These are phyloP conservation scores for Sarocladiaceae sp. DNA, from an alignment of 2,329 filamentous ascomycete genomes.

Conservation along the genomic window DNA sequence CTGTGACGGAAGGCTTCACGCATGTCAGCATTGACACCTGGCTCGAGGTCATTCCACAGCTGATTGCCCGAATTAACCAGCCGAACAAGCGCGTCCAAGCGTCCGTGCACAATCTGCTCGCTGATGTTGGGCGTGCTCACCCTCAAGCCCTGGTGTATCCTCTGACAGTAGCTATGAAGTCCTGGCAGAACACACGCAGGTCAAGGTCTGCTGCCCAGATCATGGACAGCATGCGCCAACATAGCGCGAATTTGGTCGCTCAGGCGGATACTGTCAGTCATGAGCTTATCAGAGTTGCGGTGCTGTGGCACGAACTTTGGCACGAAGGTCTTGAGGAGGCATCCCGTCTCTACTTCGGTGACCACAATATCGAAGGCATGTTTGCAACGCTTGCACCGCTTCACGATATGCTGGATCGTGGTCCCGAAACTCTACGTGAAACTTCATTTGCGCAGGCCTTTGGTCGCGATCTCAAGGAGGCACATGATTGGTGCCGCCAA, in stretches of 20 bases:
- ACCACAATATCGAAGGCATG: constrained; percentile 97
- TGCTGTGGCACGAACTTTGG: constrained; percentile 98
- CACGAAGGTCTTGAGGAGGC: constrained; percentile 97
- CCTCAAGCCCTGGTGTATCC: constrained; percentile 97
- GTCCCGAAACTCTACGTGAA: constrained; percentile 88
- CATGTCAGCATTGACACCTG: constrained; percentile 96
- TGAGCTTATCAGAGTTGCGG: constrained; percentile 93
- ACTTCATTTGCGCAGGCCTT: constrained; percentile 98
- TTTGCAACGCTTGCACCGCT: constrained; percentile 85
- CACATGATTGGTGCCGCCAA: constrained; percentile 91
- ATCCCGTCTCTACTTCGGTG: constrained; percentile 92
- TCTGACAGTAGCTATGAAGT: constrained; percentile 97
- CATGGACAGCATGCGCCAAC: constrained; percentile 97
- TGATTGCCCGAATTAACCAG: constrained; percentile 97
- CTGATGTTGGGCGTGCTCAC: constrained; percentile 89
- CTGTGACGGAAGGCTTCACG: constrained; percentile 85
- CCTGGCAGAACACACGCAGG: constrained; percentile 72
- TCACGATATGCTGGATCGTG: constrained; percentile 85
- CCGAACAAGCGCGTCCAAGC: constrained; percentile 83
- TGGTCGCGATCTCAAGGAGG: constrained; percentile 89
- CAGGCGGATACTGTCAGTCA: constrained; percentile 94
- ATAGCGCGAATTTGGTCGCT: constrained; percentile 87
- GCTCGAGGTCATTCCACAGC: constrained; percentile 95
- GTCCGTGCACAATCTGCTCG: constrained; percentile 86
- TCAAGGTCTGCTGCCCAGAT: constrained; percentile 87